phyloP scores from a whole-genome alignment of 2,329 filamentous ascomycete species.

The Scleromitrula shiraiana region DNA sequence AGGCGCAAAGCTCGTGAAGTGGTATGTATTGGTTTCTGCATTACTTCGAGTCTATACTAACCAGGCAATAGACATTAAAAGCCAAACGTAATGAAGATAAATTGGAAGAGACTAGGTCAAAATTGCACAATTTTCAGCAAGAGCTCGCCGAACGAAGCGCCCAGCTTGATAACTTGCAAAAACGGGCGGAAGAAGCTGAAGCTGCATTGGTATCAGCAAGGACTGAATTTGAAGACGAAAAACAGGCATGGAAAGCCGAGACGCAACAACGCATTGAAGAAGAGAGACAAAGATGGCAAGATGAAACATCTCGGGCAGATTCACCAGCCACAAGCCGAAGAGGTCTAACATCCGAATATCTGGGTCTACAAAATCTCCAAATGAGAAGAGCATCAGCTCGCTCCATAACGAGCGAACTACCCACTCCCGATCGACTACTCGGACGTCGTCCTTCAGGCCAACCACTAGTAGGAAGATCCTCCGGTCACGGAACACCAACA shows the following conservation, averaged over 20 bases:
- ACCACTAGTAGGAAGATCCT: constrained; percentile 19
- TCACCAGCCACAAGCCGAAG: constrained; percentile 27
- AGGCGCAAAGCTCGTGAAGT: constrained; percentile 83
- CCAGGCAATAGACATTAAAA: constrained; percentile 55
- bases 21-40: constrained; percentile 48
- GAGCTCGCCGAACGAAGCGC: constrained; percentile 54
- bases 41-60: too few relatives aligned
- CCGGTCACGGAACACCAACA: constrained; percentile 25
- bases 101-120: constrained; percentile 59
- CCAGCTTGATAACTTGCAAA: constrained; percentile 54
- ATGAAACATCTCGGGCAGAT: constrained; percentile 31
- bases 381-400: constrained; percentile 24
- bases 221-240: constrained; percentile 50
- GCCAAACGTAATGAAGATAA: constrained; percentile 64
- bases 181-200: constrained; percentile 58
- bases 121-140: constrained; percentile 55
- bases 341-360: constrained; percentile 28
- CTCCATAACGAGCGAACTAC: constrained; percentile 25
- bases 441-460: constrained; percentile 23
- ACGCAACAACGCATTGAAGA: constrained; percentile 54
- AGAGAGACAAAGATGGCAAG: constrained; percentile 52
- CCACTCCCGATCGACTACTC: constrained; percentile 15
- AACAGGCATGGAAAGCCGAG: constrained; percentile 48
- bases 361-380: constrained; percentile 32
- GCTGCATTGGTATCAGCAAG: constrained; percentile 52